A percentile compares a stretch with the other conserved stretches of the same genome.
Conservation (phyloP, 768 basidiomycete genomes). For the Xerocomellus dryophilus region DNA sequence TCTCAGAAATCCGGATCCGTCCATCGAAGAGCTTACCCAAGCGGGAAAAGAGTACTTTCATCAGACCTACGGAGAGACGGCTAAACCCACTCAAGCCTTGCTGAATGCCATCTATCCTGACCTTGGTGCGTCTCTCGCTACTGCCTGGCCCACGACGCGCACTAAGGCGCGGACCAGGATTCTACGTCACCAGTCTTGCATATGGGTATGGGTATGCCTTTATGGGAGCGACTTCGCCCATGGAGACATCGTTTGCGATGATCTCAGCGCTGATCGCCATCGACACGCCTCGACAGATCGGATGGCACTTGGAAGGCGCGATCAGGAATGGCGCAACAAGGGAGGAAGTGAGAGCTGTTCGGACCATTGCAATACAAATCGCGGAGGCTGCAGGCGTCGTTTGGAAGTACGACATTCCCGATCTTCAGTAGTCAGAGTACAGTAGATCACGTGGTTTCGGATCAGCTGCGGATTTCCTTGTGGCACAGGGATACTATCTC, state of each 20-base stretch:
- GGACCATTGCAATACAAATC: conserved; percentile 53
- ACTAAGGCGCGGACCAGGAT: conserved; percentile 36
- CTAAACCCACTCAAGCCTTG: conserved; percentile 44
- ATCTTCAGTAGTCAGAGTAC: conserved; percentile 15
- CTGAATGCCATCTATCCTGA: conserved; percentile 57
- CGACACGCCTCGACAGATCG: conserved; percentile 60
- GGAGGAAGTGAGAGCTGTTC: conserved; percentile 52
- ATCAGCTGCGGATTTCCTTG: neutral
- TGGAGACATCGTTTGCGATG: conserved; percentile 59
- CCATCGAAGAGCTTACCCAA: conserved; percentile 43
- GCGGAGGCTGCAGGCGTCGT: conserved; percentile 45
- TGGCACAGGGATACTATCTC: neutral
- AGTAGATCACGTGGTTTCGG: conserved; percentile 17
- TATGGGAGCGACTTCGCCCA: conserved; percentile 42
- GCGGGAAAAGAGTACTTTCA: conserved; percentile 46
- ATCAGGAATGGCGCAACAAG: conserved; percentile 50
- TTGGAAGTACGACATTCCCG: conserved; percentile 55
- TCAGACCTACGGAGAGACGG: conserved; percentile 55
- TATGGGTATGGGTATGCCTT: conserved; percentile 58
- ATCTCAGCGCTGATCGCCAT: conserved; percentile 60
- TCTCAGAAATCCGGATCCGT: conserved; percentile 39
- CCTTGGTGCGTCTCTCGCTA: conserved; percentile 43
- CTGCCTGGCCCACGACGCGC: neutral
- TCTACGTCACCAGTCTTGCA: conserved; percentile 50
- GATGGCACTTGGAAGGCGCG: conserved; percentile 64